Evolutionary conservation across 2,329 filamentous ascomycete genomes (phyloP).

Genomic region (Colletotrichum endophyticum): DNA sequence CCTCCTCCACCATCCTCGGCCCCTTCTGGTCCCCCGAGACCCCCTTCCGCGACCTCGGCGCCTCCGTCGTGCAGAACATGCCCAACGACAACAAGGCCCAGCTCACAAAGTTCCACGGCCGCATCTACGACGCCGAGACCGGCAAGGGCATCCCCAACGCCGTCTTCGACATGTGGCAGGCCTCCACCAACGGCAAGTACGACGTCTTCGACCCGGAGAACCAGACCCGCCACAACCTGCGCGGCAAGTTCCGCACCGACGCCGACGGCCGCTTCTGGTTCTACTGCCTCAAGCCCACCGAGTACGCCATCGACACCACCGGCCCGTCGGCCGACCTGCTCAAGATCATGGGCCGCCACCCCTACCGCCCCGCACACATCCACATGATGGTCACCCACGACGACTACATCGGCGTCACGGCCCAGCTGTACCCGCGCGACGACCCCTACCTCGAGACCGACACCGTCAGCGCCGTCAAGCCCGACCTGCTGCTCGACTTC

Average conservation of each 20-base stretch:
- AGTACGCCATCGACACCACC: slow-evolving; percentile 66
- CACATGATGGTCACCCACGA: slow-evolving; percentile 43
- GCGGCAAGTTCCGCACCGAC: slow-evolving; percentile 68
- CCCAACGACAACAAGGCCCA: slow-evolving; percentile 6
- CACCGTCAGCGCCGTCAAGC: slow-evolving; percentile 40
- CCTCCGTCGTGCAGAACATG: slow-evolving; percentile 20
- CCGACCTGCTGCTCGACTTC: slow-evolving; percentile 47
- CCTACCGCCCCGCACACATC: slow-evolving; percentile 27
- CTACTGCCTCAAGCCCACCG: slow-evolving; percentile 68
- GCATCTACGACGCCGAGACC: slow-evolving; percentile 24
- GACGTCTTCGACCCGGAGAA: slow-evolving; percentile 66
- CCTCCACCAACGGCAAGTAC: slow-evolving; percentile 63
- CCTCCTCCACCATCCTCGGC: slow-evolving; percentile 20
- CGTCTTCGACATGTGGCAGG: slow-evolving; percentile 66
- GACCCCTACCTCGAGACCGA: slow-evolving; percentile 56
- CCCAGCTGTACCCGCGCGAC: slow-evolving; percentile 68
- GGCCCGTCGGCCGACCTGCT: slow-evolving; percentile 32
- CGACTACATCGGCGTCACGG: slow-evolving; percentile 67
- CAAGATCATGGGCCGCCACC: slow-evolving; percentile 26
- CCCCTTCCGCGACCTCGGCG: slow-evolving; percentile 22
- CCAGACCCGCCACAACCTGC: slow-evolving; percentile 66
- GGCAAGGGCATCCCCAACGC: slow-evolving; percentile 41
- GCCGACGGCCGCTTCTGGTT: slow-evolving; percentile 66
- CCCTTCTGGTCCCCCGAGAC: slow-evolving; percentile 23
- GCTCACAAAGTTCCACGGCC: slow-evolving; percentile 20